Base-by-base conservation (phyloP, 768 basidiomycete species). In the Lactifluus subvellereus region DNA sequence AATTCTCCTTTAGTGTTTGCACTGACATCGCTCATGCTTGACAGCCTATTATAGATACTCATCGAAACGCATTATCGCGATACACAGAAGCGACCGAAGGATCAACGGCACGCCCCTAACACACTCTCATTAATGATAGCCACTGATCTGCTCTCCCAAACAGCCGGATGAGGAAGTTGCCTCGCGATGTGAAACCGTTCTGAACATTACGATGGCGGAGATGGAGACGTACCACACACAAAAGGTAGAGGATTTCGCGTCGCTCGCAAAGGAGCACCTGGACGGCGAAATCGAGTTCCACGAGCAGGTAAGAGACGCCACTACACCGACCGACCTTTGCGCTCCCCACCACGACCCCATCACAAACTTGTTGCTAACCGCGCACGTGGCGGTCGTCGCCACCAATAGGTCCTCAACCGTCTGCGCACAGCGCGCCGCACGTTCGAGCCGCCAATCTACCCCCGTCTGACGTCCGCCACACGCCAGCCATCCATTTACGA, bases 121-220 rank as follows among this genome's bases (percentile, higher is more conserved):
- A 2, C 45, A 5, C 32, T 32, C 6, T 51, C 40, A 20, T 22
- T 20, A 16, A 38, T 20, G 16, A 38, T 52, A n/a, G 60, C 16
- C 3, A 20, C 51, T 38, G 13, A 61, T 65, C 61, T 20, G 68
- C 30, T 35, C 48, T 20, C 18, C n/a, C 10, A 33, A 87, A 47
- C 69, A 88, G 85, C 72, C 79, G 14, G 78, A 87, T 67, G 84
- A 87, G 53, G 85, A 88, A 18, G 74, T 87, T 65, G 84, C 84
- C 2, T 79, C 83, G 3, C 83, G 92, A 20, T 93, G 89, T 71
- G 92, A 95, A 74, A 94, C 92, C 0, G 89, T 93, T 7, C 76
- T 95, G 32, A 94, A 94, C 72, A 85, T 84, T 9, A 93, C 91
- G 2, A 87, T 92, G 84, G 89, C 92, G 0, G 91, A 94, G 76